Evolutionary conservation across 2,329 filamentous ascomycete genomes (phyloP).

Genomic region (Zasmidium citrigriseum): DNA sequence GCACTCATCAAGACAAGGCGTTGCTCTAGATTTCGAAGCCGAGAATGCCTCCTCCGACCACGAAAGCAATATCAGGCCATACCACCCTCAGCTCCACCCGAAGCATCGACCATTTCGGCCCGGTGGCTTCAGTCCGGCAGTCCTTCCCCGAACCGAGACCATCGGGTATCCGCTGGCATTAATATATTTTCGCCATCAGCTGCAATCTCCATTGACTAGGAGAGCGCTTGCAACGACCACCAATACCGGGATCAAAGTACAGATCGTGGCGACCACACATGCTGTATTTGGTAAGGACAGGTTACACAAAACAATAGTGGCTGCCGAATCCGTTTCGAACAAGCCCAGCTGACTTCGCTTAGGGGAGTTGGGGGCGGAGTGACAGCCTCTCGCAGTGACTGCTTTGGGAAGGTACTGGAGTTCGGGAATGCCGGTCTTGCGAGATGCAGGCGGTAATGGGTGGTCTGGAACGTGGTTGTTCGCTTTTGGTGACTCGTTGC

Average conservation of each 20-base stretch:
- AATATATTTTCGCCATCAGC: neutral
- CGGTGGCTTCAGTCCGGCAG: neutral
- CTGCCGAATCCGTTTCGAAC: neutral
- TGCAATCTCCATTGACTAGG: neutral
- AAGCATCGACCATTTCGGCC: neutral
- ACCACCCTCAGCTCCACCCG: neutral
- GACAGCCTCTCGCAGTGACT: neutral
- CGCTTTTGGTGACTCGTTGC: neutral
- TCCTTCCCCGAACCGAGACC: neutral
- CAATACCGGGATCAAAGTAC: neutral
- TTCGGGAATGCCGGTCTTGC: neutral
- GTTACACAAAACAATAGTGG: constrained; percentile 6
- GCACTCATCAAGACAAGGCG: neutral
- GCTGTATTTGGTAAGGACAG: neutral
- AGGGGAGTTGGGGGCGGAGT: neutral
- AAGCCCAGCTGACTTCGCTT: neutral
- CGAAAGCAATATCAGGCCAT: neutral
- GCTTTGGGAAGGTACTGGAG: neutral
- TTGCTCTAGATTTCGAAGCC: neutral
- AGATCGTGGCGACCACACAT: neutral
- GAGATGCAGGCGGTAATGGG: neutral
- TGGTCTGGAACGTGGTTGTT: neutral
- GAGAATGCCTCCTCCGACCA: neutral
- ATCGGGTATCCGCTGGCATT: neutral
- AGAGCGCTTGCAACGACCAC: neutral